These are phyloP conservation scores for Neonectria sp. DNA, from an alignment of 2,329 filamentous ascomycete species.

Conservation along the genomic window DNA sequence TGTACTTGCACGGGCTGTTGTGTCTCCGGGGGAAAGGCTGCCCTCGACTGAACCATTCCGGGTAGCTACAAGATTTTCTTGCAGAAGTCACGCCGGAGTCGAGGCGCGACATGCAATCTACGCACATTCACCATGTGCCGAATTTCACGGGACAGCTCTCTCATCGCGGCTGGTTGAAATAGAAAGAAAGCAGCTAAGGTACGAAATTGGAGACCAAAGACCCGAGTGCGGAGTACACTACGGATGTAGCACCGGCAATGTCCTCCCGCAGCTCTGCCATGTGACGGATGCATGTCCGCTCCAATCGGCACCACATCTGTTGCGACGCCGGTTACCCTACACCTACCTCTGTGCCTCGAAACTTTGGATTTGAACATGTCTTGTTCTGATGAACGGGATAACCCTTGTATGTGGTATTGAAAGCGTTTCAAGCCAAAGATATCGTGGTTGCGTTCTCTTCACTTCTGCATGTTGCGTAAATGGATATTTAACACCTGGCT, in stretches of 20 bases:
- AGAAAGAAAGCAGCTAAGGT: background rate
- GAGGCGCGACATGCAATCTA: background rate
- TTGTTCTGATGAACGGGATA: background rate
- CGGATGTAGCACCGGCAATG: background rate
- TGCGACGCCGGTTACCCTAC: background rate
- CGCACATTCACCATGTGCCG: background rate
- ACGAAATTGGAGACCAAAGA: background rate
- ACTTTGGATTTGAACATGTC: background rate
- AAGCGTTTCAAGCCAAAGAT: too few relatives aligned
- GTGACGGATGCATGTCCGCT: constrained; percentile 2
- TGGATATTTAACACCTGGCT: background rate
- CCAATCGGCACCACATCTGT: background rate
- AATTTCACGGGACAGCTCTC: too few relatives aligned
- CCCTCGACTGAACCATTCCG: background rate
- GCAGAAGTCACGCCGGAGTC: too few relatives aligned
- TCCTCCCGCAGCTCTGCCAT: background rate
- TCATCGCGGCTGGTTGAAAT: background rate
- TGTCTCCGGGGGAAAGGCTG: background rate
- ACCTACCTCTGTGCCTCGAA: background rate
- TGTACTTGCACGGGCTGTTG: background rate
- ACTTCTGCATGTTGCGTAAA: background rate
- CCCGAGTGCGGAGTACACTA: background rate
- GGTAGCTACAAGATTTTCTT: too few relatives aligned
- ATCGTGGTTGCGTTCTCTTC: too few relatives aligned
- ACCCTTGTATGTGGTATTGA: too few relatives aligned